Conservation (phyloP, 129 eudicot species). For the Tagetes erecta region DNA sequence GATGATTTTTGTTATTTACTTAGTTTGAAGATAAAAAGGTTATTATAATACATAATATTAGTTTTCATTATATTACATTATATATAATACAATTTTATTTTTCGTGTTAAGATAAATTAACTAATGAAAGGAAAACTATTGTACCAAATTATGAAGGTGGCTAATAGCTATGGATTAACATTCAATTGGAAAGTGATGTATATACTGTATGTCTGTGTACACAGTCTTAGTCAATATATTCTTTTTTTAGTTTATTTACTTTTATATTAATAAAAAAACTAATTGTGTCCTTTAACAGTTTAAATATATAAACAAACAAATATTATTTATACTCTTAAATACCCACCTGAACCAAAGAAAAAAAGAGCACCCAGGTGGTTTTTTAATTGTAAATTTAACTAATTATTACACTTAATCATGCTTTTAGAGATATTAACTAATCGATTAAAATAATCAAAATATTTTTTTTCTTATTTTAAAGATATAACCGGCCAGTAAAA, state of each 20-base stretch:
- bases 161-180: conserved; percentile 6
- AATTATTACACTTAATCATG: neutral
- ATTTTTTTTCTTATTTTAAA: too few species aligned
- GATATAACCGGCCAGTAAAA: too few species aligned
- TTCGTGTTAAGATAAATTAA: conserved; percentile 22
- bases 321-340: neutral
- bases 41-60: neutral
- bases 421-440: neutral
- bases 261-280: neutral
- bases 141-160: neutral
- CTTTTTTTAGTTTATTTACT: neutral
- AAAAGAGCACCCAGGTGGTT: neutral
- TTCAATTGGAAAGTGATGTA: conserved; percentile 19
- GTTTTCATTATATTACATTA: neutral
- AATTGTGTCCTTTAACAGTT: neutral
- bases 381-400: neutral
- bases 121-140: conserved; percentile 22
- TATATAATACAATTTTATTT: conserved; percentile 18
- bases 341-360: neutral
- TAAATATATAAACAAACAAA: neutral
- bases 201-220: neutral
- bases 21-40: neutral
- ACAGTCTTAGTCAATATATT: conserved; percentile 1
- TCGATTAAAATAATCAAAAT: neutral
- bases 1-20: too few species aligned